phyloP scores from a whole-genome alignment of 352 stramenopile species.

The Nothophytophthora sp. region DNA sequence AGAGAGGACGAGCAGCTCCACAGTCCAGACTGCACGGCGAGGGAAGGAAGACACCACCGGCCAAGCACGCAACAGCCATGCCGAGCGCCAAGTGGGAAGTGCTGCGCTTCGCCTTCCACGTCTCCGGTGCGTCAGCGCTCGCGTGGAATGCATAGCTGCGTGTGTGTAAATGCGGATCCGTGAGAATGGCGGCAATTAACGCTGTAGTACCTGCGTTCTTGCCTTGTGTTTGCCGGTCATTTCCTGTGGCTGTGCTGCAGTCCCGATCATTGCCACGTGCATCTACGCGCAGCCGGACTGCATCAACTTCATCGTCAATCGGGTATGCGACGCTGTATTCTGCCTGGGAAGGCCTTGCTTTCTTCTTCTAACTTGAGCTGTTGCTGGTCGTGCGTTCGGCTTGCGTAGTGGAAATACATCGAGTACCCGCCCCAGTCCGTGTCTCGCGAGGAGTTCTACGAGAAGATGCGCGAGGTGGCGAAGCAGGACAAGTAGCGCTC shows the following conservation, averaged over 20 bases:
- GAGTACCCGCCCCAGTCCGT: slow-evolving; percentile 78
- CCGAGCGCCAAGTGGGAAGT: slow-evolving; percentile 68
- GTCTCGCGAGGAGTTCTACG: slow-evolving; percentile 74
- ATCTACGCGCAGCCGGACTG: slow-evolving; percentile 88
- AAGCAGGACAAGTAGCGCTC: slow-evolving; percentile 47
- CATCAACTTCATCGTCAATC: slow-evolving; percentile 76
- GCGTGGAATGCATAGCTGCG: not conserved
- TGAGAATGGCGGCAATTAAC: no score
- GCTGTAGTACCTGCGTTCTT: no score
- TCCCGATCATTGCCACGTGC: slow-evolving; percentile 74
- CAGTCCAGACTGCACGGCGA: slow-evolving; percentile 4
- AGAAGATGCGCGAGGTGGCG: slow-evolving; percentile 75
- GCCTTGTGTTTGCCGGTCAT: no score
- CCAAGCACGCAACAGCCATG: slow-evolving; percentile 31
- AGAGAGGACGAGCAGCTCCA: no score
- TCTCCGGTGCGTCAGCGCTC: slow-evolving; percentile 49
- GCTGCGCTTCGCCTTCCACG: slow-evolving; percentile 68
- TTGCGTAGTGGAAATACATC: slow-evolving; percentile 85
- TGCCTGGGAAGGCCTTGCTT: not conserved
- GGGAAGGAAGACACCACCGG: slow-evolving; percentile 15
- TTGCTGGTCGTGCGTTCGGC: not conserved
- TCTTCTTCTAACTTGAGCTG: not conserved
- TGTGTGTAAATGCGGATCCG: not conserved
- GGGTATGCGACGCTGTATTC: slow-evolving; percentile 27
- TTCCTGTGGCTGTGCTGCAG: no score